phyloP scores from a whole-genome alignment of 2,329 filamentous ascomycete species.

The Neonectria coccinea region DNA sequence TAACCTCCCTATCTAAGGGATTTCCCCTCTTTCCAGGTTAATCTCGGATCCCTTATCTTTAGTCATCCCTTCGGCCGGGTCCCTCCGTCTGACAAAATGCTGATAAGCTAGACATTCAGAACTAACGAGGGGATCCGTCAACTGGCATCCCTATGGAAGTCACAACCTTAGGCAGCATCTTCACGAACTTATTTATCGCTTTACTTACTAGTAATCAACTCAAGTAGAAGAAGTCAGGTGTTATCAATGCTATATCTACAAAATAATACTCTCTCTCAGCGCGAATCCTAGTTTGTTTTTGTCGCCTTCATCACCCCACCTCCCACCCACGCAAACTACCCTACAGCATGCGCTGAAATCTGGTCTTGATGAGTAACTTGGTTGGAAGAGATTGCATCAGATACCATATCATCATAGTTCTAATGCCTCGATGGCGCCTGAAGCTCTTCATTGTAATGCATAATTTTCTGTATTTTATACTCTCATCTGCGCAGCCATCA shows the following conservation, averaged over 20 bases:
- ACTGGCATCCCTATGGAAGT: neutral
- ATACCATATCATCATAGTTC: neutral
- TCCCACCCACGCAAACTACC: neutral
- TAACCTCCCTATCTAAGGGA: no score
- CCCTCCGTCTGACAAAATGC: no score
- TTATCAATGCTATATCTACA: neutral
- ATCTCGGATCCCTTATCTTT: no score
- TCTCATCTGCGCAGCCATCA: neutral
- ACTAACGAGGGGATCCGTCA: neutral
- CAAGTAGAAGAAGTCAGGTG: neutral
- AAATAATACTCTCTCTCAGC: neutral
- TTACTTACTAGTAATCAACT: neutral
- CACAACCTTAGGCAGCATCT: neutral
- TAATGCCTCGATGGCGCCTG: neutral
- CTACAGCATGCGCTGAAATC: neutral
- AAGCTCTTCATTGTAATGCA: neutral
- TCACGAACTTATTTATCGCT: neutral
- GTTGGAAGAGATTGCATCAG: neutral
- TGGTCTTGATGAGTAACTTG: neutral
- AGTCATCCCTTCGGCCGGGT: no score
- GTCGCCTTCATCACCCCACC: neutral
- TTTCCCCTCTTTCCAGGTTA: no score
- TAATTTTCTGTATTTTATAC: neutral
- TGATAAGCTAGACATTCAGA: slow-evolving; percentile 22
- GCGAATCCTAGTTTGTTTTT: neutral